Conservation (phyloP, 148 eudicot genomes). For the Cornus controversa region DNA sequence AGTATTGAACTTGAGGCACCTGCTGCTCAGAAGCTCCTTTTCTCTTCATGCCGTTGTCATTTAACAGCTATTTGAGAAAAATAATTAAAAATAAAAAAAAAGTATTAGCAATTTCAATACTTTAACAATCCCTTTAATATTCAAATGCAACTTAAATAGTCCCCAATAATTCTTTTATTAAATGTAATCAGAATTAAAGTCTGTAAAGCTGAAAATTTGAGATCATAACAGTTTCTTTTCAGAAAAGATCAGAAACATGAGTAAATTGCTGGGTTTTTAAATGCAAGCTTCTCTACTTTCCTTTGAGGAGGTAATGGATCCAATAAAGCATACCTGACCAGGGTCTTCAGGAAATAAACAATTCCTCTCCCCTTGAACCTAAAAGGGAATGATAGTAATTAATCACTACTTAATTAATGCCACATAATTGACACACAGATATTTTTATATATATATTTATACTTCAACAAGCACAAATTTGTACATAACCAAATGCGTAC, state of each 20-base stretch:
- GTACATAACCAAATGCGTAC: no score
- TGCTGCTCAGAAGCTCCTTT: slow-evolving; percentile 50
- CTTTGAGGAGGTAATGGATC: slow-evolving; percentile 46
- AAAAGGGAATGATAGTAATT: slow-evolving; percentile 10
- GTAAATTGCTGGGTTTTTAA: not conserved
- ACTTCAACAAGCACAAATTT: no score
- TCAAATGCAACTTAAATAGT: not conserved
- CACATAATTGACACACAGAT: not conserved
- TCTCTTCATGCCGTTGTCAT: slow-evolving; percentile 72
- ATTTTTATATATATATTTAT: not conserved
- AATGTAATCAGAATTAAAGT: slow-evolving; percentile 1
- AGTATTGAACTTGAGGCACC: no score
- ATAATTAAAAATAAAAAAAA: not conserved
- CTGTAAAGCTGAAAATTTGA: not conserved
- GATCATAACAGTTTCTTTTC: slow-evolving; percentile 5
- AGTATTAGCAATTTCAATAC: not conserved
- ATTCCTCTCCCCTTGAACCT: slow-evolving; percentile 69
- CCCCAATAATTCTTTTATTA: no score
- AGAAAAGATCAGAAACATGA: slow-evolving; percentile 6
- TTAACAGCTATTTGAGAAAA: slow-evolving; percentile 50
- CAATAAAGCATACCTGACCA: slow-evolving; percentile 66
- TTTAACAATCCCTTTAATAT: not conserved
- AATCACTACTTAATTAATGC: not conserved
- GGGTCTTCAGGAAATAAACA: slow-evolving; percentile 89
- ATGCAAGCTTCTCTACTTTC: not conserved